phyloP scores from a whole-genome alignment of 805 yeast species.

The Suhomyces tanzawaensis region DNA sequence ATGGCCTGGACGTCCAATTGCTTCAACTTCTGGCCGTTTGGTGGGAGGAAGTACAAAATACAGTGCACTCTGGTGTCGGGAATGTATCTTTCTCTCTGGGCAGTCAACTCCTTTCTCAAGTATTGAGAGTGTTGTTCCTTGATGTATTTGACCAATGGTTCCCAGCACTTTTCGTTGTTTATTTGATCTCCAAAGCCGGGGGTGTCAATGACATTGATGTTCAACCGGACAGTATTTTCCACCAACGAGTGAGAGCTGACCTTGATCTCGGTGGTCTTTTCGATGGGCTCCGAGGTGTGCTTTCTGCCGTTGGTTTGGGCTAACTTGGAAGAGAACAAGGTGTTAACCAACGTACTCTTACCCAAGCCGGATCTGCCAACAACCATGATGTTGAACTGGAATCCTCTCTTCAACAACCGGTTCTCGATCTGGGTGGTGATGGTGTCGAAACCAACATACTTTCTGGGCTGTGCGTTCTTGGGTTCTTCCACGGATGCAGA shows the following conservation, averaged over 20 bases:
- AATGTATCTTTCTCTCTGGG: slow-evolving; percentile 81
- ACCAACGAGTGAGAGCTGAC: slow-evolving; percentile 65
- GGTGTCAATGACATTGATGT: slow-evolving; percentile 87
- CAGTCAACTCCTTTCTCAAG: slow-evolving; percentile 90
- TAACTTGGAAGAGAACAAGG: slow-evolving; percentile 81
- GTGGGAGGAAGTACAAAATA: slow-evolving; percentile 85
- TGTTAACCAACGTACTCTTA: slow-evolving; percentile 86
- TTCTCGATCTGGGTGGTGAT: slow-evolving; percentile 94
- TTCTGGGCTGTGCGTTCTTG: slow-evolving; percentile 50
- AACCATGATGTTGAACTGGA: slow-evolving; percentile 89
- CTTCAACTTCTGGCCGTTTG: slow-evolving; percentile 82
- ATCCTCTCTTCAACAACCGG: slow-evolving; percentile 86
- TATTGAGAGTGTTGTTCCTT: slow-evolving; percentile 93
- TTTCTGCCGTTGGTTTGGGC: slow-evolving; percentile 73
- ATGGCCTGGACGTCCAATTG: slow-evolving; percentile 80
- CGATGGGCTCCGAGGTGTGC: slow-evolving; percentile 65
- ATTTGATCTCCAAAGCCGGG: slow-evolving; percentile 98
- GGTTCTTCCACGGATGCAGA: slow-evolving; percentile 16
- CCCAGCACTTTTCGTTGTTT: slow-evolving; percentile 95
- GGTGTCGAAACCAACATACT: slow-evolving; percentile 94
- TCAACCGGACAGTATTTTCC: slow-evolving; percentile 85
- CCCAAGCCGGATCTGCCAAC: slow-evolving; percentile 93
- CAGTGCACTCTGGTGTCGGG: slow-evolving; percentile 93
- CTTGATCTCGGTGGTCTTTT: slow-evolving; percentile 82
- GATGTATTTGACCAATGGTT: slow-evolving; percentile 88